Conservation (phyloP, 1,284 basidiomycete species). For the Chondrostereum purpureum region DNA sequence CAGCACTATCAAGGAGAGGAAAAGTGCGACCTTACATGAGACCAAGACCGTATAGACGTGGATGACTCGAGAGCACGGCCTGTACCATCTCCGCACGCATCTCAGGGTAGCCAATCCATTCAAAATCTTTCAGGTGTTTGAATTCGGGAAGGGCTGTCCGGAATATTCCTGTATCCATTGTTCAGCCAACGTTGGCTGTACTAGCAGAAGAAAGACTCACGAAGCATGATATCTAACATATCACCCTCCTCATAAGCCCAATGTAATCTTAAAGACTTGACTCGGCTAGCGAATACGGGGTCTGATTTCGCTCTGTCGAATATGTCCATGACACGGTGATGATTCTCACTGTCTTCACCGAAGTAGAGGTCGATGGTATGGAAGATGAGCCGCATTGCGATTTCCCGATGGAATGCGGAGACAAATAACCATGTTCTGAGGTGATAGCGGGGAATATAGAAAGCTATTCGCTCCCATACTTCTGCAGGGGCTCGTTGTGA, state of each 20-base stretch:
- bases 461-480: slow-evolving; percentile 60
- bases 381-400: slow-evolving; percentile 17
- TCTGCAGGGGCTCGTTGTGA: slow-evolving; percentile 54
- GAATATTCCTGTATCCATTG: slow-evolving; percentile 53
- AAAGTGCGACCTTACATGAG: slow-evolving; percentile 35
- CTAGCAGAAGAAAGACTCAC: slow-evolving; percentile 36
- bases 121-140: slow-evolving; percentile 51
- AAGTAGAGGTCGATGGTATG: slow-evolving; percentile 36
- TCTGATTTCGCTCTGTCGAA: slow-evolving; percentile 46
- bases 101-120: slow-evolving; percentile 69
- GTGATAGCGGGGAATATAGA: slow-evolving; percentile 53
- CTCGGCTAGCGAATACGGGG: slow-evolving; percentile 46
- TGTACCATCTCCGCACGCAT: slow-evolving; percentile 56
- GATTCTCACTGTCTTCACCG: slow-evolving; percentile 33
- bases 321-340: slow-evolving; percentile 33
- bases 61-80: slow-evolving; percentile 43
- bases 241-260: slow-evolving; percentile 64
- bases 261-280: slow-evolving; percentile 52
- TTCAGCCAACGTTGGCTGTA: no score
- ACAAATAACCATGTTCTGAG: slow-evolving; percentile 60
- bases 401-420: slow-evolving; percentile 53
- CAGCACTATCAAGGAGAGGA: not conserved
- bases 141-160: slow-evolving; percentile 54
- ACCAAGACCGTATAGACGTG: slow-evolving; percentile 47
- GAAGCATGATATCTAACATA: slow-evolving; percentile 55